Evolutionary conservation across 345 rosid genomes (phyloP).

Genomic region (Salix udensis): DNA sequence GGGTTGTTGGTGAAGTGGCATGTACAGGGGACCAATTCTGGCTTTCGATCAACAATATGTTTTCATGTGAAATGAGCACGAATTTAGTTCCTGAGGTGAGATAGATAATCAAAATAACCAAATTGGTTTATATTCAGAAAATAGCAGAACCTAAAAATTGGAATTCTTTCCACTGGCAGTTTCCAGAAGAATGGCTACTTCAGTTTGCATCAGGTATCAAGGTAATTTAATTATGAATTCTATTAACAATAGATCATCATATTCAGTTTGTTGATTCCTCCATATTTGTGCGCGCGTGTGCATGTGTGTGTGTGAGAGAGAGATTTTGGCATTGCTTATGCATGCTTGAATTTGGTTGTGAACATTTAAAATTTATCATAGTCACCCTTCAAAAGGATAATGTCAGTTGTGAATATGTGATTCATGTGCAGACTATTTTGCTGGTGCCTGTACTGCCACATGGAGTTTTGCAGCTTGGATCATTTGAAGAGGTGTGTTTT

Average conservation of each 20-base stretch:
- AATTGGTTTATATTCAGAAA: not conserved
- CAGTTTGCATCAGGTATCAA: conserved; percentile 57
- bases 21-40: conserved; percentile 39
- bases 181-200: conserved; percentile 59
- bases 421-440: conserved; percentile 52
- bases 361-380: not conserved
- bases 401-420: conserved; percentile 4
- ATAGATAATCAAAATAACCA: not conserved
- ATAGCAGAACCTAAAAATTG: not conserved
- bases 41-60: conserved; percentile 36
- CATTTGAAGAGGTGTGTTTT: conserved; percentile 44
- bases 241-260: not conserved
- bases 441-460: conserved; percentile 54
- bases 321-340: not conserved
- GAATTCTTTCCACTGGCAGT: conserved; percentile 36
- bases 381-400: not conserved
- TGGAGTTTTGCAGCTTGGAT: conserved; percentile 72
- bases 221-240: conserved; percentile 35
- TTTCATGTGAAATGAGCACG: conserved; percentile 16
- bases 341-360: not conserved
- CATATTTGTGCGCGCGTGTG: not conserved
- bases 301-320: not conserved
- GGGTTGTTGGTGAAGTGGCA: conserved; percentile 57
- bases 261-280: not conserved
- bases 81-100: conserved; percentile 36